Evolutionary conservation across 2,329 filamentous ascomycete genomes (phyloP), one percentile per base, ranked within the genome.

Genomic region (Pseudogymnoascus sp.): DNA sequence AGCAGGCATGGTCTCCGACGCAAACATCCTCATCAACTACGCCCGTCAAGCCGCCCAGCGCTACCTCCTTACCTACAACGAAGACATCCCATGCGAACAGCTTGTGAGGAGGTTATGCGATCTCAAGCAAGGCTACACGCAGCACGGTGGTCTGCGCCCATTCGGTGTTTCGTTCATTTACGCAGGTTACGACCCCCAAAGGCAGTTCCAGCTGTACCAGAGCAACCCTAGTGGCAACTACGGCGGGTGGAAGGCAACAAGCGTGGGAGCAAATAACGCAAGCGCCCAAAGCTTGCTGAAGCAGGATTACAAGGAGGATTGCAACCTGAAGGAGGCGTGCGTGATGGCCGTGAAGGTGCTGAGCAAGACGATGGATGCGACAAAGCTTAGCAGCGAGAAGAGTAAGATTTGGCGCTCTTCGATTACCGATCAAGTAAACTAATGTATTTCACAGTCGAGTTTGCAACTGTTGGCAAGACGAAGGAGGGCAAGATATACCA

Each of bases 141-240:
- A 99, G 77, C 95, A 97, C 74, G 95, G 95, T 83, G 95, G 95
- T 81, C 89, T 99, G 64, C 91, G 95, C 70, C 95, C 95, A 14
- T 99, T 99, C 71, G 95, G 95, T 77, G 95, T 99, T 58, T 97
- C 93, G 58, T 97, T 99, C 85, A 97, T 99, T 83, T 99, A 99
- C 75, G 96, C 96, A 59, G 95, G 95, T 65, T 99, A 93, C 85
- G 95, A 99, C 75, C 91, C 91, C 64, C 90, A 96, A 78, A 86
- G 93, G 73, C 89, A 97, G 76, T 99, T 99, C 83, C 95, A 99
- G 82, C 86, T 99, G 66, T 99, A 97, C 81, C 92, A 97, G 77
- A 97, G 93, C 82, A 99, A 99, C 78, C 95, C 95, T 12, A 96
- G 91, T 67, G 95, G 95, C 71, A 99, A 99, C 82, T 99, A 99